phyloP scores from a whole-genome alignment of 1,284 basidiomycete genomes.

The Neotropicomus parvogracilis region DNA sequence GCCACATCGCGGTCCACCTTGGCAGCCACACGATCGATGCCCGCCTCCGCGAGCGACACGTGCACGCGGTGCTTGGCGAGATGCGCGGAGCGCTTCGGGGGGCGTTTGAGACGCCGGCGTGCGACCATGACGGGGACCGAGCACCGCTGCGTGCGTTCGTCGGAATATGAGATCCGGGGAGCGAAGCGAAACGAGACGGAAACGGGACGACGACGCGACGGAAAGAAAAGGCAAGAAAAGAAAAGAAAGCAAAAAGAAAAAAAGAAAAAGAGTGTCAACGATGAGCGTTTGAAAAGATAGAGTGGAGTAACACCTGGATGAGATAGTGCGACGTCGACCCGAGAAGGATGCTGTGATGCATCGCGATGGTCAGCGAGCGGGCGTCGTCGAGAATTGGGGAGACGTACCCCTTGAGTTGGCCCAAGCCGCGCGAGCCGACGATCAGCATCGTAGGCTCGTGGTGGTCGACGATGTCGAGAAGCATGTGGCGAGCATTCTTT shows the following conservation, averaged over 20 bases:
- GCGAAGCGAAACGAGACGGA: no score
- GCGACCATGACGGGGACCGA: slow-evolving; percentile 92
- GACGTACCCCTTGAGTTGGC: slow-evolving; percentile 83
- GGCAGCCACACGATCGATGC: slow-evolving; percentile 74
- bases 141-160: slow-evolving; percentile 62
- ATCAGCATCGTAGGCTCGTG: slow-evolving; percentile 91
- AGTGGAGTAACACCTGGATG: slow-evolving; percentile 60
- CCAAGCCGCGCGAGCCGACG: slow-evolving; percentile 89
- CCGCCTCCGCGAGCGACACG: slow-evolving; percentile 83
- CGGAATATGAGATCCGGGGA: no score
- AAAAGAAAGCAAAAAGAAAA: background rate
- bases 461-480: slow-evolving; percentile 90
- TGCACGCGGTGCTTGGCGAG: slow-evolving; percentile 63
- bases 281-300: background rate
- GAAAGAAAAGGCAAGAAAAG: no score
- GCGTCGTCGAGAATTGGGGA: background rate
- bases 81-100: slow-evolving; percentile 60
- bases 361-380: background rate
- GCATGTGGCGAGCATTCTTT: slow-evolving; percentile 91
- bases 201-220: background rate
- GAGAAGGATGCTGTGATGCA: slow-evolving; percentile 73
- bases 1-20: slow-evolving; percentile 73
- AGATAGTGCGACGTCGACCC: slow-evolving; percentile 98
- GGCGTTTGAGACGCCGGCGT: slow-evolving; percentile 76
- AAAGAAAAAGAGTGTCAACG: slow-evolving; percentile 5